Conservation (phyloP, 2,329 filamentous ascomycete species). For the Paramyrothecium sp. region DNA sequence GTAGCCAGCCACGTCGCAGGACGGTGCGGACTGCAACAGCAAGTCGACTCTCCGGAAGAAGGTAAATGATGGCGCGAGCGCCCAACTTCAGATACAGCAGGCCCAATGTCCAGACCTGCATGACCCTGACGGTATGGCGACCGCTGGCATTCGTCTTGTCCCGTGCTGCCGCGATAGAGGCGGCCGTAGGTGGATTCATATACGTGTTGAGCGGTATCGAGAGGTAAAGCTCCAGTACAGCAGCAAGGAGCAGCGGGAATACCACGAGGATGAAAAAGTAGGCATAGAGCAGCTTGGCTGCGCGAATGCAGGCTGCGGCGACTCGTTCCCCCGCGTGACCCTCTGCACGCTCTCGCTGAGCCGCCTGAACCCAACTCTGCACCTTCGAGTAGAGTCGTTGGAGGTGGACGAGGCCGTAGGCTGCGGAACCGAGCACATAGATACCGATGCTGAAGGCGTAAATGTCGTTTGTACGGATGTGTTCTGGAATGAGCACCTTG, state of each 20-base stretch:
- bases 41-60: slow-evolving; percentile 67
- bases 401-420: slow-evolving; percentile 60
- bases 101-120: slow-evolving; percentile 93
- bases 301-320: slow-evolving; percentile 26
- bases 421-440: slow-evolving; percentile 70
- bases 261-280: slow-evolving; percentile 73
- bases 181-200: slow-evolving; percentile 44
- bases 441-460: slow-evolving; percentile 93
- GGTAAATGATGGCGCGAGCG: slow-evolving; percentile 64
- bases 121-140: slow-evolving; percentile 74
- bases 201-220: slow-evolving; percentile 85
- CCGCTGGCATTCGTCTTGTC: slow-evolving; percentile 21
- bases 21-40: slow-evolving; percentile 74
- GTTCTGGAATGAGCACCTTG: slow-evolving; percentile 65
- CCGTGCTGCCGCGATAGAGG: slow-evolving; percentile 22
- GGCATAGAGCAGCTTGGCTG: slow-evolving; percentile 64
- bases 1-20: slow-evolving; percentile 70
- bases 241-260: slow-evolving; percentile 76
- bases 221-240: slow-evolving; percentile 84
- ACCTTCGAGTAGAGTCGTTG: slow-evolving; percentile 33
- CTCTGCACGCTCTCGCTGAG: slow-evolving; percentile 16
- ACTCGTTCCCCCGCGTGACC: slow-evolving; percentile 21
- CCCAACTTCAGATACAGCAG: slow-evolving; percentile 85
- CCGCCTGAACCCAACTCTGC: slow-evolving; percentile 24
- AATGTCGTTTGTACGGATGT: slow-evolving; percentile 84